phyloP scores from a whole-genome alignment of 1,284 basidiomycete species.

The Cystodermella granulosa region DNA sequence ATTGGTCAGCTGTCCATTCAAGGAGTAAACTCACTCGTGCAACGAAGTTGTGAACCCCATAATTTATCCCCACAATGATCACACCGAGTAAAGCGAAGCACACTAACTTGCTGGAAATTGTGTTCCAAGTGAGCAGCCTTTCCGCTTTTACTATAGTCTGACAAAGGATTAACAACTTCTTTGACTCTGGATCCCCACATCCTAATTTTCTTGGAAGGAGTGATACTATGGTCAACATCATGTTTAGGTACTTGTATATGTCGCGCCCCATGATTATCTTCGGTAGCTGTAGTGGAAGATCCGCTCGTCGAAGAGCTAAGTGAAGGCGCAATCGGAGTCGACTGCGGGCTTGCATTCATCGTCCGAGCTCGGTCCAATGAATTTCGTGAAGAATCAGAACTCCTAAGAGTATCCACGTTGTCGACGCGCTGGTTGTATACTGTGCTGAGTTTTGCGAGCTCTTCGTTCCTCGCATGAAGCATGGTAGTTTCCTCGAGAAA shows the following conservation, averaged over 20 bases:
- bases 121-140: conserved; percentile 59
- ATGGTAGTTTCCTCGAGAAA: conserved; percentile 88
- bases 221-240: conserved; percentile 38
- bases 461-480: conserved; percentile 87
- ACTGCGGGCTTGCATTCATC: conserved; percentile 17
- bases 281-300: conserved; percentile 33
- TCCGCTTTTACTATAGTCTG: conserved; percentile 35
- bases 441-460: conserved; percentile 79
- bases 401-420: conserved; percentile 35
- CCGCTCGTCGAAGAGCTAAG: conserved; percentile 36
- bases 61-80: conserved; percentile 97
- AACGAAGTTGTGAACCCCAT: conserved; percentile 94
- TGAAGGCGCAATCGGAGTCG: conserved; percentile 27
- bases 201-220: conserved; percentile 51
- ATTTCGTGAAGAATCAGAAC: conserved; percentile 21
- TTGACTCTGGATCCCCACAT: conserved; percentile 60
- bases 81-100: conserved; percentile 85
- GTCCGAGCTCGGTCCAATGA: conserved; percentile 22
- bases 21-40: conserved; percentile 58
- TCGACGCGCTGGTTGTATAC: conserved; percentile 78
- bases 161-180: conserved; percentile 26
- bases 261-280: conserved; percentile 35
- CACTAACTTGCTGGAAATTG: conserved; percentile 84
- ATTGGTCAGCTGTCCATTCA: no score
- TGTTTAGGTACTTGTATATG: conserved; percentile 32